Evolutionary conservation across 2,329 filamentous ascomycete species (phyloP).

Genomic region (Arthroderma sp.): DNA sequence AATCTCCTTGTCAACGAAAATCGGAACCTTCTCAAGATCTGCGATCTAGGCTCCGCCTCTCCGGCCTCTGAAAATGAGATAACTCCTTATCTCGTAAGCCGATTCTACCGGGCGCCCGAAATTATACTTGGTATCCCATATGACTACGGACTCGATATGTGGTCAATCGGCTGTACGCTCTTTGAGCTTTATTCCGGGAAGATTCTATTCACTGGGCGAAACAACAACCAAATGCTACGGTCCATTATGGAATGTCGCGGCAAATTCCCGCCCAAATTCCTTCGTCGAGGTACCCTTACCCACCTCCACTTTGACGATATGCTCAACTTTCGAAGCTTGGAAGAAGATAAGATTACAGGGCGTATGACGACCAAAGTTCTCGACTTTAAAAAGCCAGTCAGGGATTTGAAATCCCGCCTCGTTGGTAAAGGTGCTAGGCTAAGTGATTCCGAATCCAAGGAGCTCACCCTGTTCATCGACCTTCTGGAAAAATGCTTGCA

Average conservation of each 20-base stretch:
- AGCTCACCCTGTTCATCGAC: slow-evolving; percentile 73
- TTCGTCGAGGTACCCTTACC: slow-evolving; percentile 67
- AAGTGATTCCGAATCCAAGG: slow-evolving; percentile 58
- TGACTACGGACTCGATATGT: slow-evolving; percentile 89
- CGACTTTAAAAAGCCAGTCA: slow-evolving; percentile 53
- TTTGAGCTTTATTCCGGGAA: slow-evolving; percentile 97
- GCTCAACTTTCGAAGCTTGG: slow-evolving; percentile 70
- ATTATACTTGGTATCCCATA: slow-evolving; percentile 95
- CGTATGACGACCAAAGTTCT: slow-evolving; percentile 47
- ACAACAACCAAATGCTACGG: slow-evolving; percentile 97
- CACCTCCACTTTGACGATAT: slow-evolving; percentile 71
- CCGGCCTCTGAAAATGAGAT: slow-evolving; percentile 83
- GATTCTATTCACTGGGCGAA: slow-evolving; percentile 85
- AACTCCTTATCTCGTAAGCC: slow-evolving; percentile 87
- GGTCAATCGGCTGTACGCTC: slow-evolving; percentile 93
- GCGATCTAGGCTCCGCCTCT: slow-evolving; percentile 91
- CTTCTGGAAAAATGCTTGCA: slow-evolving; percentile 76
- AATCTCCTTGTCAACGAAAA: slow-evolving; percentile 86
- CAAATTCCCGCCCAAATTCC: slow-evolving; percentile 77
- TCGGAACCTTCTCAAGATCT: slow-evolving; percentile 79
- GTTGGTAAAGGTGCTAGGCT: slow-evolving; percentile 59
- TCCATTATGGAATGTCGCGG: slow-evolving; percentile 93
- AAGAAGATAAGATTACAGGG: slow-evolving; percentile 75
- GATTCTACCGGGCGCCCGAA: slow-evolving; percentile 94
- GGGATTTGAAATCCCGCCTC: slow-evolving; percentile 71